These are phyloP conservation scores for Chrysophaeum taylorii DNA, from an alignment of 352 stramenopile genomes.

Conservation along the genomic window DNA sequence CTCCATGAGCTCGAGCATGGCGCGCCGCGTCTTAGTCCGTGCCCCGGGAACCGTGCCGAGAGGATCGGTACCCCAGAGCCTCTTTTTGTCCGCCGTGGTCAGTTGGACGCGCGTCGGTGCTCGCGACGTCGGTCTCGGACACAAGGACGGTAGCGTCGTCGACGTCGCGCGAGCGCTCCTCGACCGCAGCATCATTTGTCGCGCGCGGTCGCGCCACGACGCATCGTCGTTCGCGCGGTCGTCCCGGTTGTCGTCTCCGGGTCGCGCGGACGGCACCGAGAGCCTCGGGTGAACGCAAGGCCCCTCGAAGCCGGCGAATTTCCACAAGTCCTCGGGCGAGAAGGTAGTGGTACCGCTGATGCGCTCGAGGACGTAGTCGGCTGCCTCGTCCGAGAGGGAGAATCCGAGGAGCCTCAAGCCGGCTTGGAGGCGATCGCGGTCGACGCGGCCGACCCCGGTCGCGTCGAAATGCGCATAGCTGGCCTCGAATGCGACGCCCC, in stretches of 20 bases:
- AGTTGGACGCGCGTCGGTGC: not conserved
- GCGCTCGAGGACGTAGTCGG: not conserved
- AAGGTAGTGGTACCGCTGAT: not conserved
- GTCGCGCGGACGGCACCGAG: too few relatives aligned
- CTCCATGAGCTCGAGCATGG: not conserved
- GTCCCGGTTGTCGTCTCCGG: not conserved
- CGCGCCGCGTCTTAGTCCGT: not conserved
- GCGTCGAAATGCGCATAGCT: slow-evolving; percentile 34
- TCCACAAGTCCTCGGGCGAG: not conserved
- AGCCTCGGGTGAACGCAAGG: too few relatives aligned
- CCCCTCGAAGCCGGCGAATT: not conserved
- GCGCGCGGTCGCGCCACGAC: not conserved
- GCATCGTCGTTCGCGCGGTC: not conserved
- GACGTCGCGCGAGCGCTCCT: not conserved
- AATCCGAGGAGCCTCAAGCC: slow-evolving; percentile 27
- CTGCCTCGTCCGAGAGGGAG: not conserved
- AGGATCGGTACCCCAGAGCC: not conserved
- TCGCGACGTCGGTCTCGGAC: not conserved
- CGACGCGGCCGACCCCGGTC: slow-evolving; percentile 20
- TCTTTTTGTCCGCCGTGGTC: not conserved
- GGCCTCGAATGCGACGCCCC: slow-evolving; percentile 29
- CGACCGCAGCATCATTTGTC: not conserved
- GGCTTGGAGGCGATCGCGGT: slow-evolving; percentile 16
- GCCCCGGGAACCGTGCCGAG: not conserved
- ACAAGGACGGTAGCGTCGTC: not conserved